Percentiles rank a stretch among this genome's conserved stretches.
phyloP scores from a whole-genome alignment of 768 basidiomycete species.

The Leccinum ochraceum region DNA sequence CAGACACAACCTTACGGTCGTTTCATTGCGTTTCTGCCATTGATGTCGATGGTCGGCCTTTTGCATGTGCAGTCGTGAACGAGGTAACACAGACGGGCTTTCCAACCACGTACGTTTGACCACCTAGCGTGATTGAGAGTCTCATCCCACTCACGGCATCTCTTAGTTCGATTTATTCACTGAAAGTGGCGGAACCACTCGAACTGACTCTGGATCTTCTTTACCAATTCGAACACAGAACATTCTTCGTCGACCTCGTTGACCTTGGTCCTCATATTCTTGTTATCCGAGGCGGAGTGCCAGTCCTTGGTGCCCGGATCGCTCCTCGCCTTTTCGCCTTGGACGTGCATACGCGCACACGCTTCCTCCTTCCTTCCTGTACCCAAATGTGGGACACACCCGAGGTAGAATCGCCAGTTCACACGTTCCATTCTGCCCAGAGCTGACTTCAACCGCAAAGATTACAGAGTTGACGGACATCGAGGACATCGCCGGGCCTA shows the following conservation, averaged over 20 bases:
- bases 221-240: conserved; percentile 9
- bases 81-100: neutral
- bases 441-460: conserved; percentile 1
- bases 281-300: conserved; percentile 1
- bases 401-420: conserved; percentile 4
- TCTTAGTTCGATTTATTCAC: conserved; percentile 11
- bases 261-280: conserved; percentile 21
- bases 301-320: neutral
- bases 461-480: neutral
- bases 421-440: neutral
- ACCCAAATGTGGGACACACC: neutral
- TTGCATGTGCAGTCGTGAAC: conserved; percentile 16
- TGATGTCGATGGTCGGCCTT: conserved; percentile 15
- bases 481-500: neutral
- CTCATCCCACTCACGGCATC: neutral
- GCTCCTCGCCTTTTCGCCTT: conserved; percentile 9
- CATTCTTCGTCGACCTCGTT: neutral
- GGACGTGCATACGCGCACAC: conserved; percentile 18
- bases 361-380: conserved; percentile 3
- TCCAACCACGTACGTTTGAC: conserved; percentile 1
- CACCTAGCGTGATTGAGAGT: neutral
- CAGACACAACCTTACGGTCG: neutral
- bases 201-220: conserved; percentile 15
- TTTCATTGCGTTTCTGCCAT: conserved; percentile 13
- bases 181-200: conserved; percentile 4